Conservation (phyloP, 345 rosid species). For the Pugionium dolabratum region DNA sequence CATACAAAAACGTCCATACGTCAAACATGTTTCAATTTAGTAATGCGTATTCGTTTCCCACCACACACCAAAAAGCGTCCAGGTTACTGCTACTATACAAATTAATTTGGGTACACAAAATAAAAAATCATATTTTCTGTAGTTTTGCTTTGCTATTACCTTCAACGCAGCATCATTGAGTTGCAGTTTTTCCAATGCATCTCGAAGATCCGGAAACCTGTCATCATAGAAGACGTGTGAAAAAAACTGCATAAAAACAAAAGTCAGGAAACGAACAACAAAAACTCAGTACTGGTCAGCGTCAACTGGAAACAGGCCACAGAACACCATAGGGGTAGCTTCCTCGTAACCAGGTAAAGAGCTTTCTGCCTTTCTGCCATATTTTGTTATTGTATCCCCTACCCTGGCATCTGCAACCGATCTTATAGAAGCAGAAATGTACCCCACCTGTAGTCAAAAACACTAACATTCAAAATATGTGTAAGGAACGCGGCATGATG, state of each 20-base stretch:
- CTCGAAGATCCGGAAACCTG: conserved; percentile 92
- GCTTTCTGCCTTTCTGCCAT: conserved; percentile 66
- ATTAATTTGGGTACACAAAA: conserved; percentile 4
- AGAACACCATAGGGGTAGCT: conserved; percentile 99
- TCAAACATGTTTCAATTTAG: neutral
- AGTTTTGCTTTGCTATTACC: conserved; percentile 44
- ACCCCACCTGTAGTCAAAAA: conserved; percentile 69
- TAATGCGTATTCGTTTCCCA: neutral
- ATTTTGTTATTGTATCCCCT: conserved; percentile 87
- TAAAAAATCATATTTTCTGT: conserved; percentile 8
- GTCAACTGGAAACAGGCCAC: conserved; percentile 98
- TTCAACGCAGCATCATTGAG: conserved; percentile 97
- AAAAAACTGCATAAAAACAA: conserved; percentile 32
- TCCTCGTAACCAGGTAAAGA: conserved; percentile 92
- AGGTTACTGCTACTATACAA: conserved; percentile 4
- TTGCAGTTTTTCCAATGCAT: conserved; percentile 94
- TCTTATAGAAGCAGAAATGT: conserved; percentile 91
- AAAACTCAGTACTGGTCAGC: conserved; percentile 83
- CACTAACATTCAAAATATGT: conserved; percentile 19
- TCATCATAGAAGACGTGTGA: conserved; percentile 34
- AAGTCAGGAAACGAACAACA: conserved; percentile 11
- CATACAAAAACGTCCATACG: neutral
- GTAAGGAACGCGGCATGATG: conserved; percentile 11
- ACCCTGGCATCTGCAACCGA: conserved; percentile 98
- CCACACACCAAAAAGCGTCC: conserved; percentile 6